A percentile compares a stretch with the other conserved stretches of the same genome.
Evolutionary conservation across 495 filamentous ascomycete genomes (phyloP).

Genomic region (Penicillium steckii): DNA sequence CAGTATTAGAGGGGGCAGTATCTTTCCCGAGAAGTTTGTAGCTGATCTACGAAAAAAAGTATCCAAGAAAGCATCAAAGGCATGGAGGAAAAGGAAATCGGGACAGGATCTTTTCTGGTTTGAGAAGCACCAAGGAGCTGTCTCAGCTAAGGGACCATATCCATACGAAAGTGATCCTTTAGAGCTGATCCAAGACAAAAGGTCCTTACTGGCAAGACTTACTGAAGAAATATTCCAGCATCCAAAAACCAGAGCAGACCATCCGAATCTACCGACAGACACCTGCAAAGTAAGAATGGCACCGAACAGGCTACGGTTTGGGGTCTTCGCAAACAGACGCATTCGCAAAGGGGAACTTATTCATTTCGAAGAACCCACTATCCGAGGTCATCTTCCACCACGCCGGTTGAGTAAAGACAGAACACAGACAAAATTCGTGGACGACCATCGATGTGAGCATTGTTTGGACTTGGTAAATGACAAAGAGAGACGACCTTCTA

Average conservation of each 20-base stretch:
- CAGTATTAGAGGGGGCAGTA: constrained; percentile 5
- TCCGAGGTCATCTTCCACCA: constrained; percentile 27
- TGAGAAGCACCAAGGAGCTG: constrained; percentile 17
- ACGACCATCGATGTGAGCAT: constrained; percentile 24
- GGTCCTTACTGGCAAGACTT: constrained; percentile 7
- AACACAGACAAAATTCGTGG: background rate
- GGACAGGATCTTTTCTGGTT: constrained; percentile 17
- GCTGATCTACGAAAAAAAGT: constrained; percentile 6
- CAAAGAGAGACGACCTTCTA: background rate
- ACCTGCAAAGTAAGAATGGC: background rate
- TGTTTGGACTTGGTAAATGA: constrained; percentile 7
- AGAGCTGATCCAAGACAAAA: constrained; percentile 15
- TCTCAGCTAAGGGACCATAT: constrained; percentile 17
- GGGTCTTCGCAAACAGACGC: constrained; percentile 21
- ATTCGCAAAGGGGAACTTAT: constrained; percentile 20
- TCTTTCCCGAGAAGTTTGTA: constrained; percentile 14
- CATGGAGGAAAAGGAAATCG: constrained; percentile 1
- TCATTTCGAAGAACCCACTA: constrained; percentile 27
- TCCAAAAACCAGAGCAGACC: background rate
- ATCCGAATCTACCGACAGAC: background rate
- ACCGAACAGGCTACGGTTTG: constrained; percentile 4
- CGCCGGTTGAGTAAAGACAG: constrained; percentile 1
- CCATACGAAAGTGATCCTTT: constrained; percentile 27
- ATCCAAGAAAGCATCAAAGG: background rate
- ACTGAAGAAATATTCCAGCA: constrained; percentile 15